Evolutionary conservation across 2,329 filamentous ascomycete species (phyloP).

Genomic region (Decorospora gaudefroyi): DNA sequence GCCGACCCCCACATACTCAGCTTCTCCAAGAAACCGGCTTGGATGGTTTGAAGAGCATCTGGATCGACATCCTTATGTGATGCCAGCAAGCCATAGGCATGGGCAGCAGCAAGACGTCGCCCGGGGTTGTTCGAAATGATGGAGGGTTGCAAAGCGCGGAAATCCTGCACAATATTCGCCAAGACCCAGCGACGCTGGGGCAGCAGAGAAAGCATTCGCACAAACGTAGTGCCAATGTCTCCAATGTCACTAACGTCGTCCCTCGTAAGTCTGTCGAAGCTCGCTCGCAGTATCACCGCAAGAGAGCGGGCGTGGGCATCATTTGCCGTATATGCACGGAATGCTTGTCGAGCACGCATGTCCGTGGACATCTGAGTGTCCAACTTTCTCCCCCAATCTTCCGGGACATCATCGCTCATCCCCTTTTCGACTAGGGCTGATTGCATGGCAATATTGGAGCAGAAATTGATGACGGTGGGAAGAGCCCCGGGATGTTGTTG

Average conservation of each 20-base stretch:
- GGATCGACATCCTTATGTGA: conserved; percentile 61
- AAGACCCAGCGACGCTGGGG: conserved; percentile 53
- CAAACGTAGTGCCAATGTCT: conserved; percentile 55
- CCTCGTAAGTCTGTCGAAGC: conserved; percentile 52
- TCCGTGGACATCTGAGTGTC: conserved; percentile 74
- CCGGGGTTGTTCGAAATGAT: conserved; percentile 73
- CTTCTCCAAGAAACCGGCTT: conserved; percentile 55
- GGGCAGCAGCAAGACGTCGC: conserved; percentile 68
- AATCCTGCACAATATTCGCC: conserved; percentile 40
- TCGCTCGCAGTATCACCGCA: conserved; percentile 50
- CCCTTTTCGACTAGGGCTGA: conserved; percentile 57
- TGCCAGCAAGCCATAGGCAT: conserved; percentile 74
- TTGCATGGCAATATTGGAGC: conserved; percentile 64
- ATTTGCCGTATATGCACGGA: conserved; percentile 57
- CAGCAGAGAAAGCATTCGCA: conserved; percentile 60
- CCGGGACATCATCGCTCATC: conserved; percentile 62
- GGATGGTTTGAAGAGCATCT: conserved; percentile 49
- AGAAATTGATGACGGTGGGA: conserved; percentile 71
- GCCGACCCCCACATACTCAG: conserved; percentile 61
- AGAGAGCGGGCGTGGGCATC: conserved; percentile 45
- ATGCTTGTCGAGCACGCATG: conserved; percentile 63
- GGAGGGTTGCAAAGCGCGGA: conserved; percentile 60
- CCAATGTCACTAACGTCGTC: conserved; percentile 50
- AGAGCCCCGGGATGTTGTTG: conserved; percentile 59
- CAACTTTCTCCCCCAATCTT: conserved; percentile 83